A percentile compares a stretch with the other conserved stretches of the same genome.
These are phyloP conservation scores for Aurantiochytrium sp. DNA, from an alignment of 108 stramenopile genomes.

Conservation along the genomic window DNA sequence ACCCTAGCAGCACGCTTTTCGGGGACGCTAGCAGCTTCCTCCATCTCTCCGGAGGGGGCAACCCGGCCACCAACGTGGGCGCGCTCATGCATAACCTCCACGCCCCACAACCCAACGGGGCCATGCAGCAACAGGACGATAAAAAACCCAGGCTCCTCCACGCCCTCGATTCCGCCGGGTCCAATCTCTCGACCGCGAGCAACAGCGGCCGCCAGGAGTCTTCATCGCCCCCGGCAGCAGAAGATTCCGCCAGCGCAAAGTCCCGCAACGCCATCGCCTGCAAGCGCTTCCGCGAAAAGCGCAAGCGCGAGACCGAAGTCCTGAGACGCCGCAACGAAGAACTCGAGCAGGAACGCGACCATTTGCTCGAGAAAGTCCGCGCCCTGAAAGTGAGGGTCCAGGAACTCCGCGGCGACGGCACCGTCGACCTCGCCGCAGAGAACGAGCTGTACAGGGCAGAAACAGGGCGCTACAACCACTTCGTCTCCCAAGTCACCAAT, in stretches of 20 bases:
- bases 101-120: too few species aligned
- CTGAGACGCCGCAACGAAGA: not conserved
- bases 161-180: too few species aligned
- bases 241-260: not conserved
- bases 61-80: too few species aligned
- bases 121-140: too few species aligned
- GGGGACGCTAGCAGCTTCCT: too few species aligned
- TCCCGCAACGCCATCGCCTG: slow-evolving; percentile 18
- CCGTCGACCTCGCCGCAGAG: not conserved
- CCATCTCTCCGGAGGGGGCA: too few species aligned
- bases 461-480: not conserved
- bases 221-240: too few species aligned
- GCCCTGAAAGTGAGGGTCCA: not conserved
- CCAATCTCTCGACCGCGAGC: too few species aligned
- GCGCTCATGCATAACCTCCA: too few species aligned
- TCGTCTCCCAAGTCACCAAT: not conserved
- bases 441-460: not conserved
- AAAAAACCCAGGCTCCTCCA: too few species aligned
- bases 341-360: not conserved
- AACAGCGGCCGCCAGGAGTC: too few species aligned
- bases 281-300: not conserved
- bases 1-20: too few species aligned
- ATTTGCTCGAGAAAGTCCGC: not conserved
- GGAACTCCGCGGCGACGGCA: not conserved
- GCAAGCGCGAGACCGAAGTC: not conserved